Conservation (phyloP, 129 eudicot genomes). For the Mikania micrantha region DNA sequence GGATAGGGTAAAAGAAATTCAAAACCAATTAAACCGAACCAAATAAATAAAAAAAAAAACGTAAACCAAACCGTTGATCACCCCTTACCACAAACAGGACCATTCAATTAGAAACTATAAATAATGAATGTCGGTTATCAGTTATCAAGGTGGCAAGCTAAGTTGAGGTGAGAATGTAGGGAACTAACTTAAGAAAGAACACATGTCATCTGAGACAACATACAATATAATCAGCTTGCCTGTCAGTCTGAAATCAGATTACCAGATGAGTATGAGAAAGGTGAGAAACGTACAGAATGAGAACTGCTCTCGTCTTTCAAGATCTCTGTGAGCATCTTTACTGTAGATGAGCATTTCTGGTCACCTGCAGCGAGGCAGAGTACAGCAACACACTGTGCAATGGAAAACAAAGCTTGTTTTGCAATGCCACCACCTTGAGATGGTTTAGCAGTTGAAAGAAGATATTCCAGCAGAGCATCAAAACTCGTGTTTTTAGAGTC, state of each 20-base stretch:
- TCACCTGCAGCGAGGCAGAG: constrained; percentile 99
- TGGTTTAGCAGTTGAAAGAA: constrained; percentile 87
- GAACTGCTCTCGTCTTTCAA: constrained; percentile 66
- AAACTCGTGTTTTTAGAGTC: constrained; percentile 96
- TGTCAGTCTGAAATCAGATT: constrained; percentile 7
- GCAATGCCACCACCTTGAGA: constrained; percentile 87
- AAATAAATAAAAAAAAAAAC: too few relatives aligned
- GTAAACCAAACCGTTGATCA: too few relatives aligned
- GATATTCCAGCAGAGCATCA: constrained; percentile 72
- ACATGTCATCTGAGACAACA: not conserved
- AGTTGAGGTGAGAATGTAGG: constrained; percentile 1
- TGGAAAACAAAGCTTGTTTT: constrained; percentile 89
- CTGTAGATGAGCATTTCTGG: constrained; percentile 82
- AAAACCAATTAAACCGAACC: too few relatives aligned
- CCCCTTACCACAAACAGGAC: too few relatives aligned
- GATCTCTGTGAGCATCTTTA: constrained; percentile 81
- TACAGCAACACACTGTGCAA: constrained; percentile 97
- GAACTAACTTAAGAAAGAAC: too few relatives aligned
- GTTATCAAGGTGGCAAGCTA: not conserved
- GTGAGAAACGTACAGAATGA: constrained; percentile 51
- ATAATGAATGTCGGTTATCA: not conserved
- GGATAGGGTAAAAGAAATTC: too few relatives aligned
- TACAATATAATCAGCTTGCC: not conserved
- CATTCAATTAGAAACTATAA: not conserved
- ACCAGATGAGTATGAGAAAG: too few relatives aligned